These are phyloP conservation scores for Cucurbita pepo DNA, from an alignment of 306 rosid genomes.

Conservation along the genomic window DNA sequence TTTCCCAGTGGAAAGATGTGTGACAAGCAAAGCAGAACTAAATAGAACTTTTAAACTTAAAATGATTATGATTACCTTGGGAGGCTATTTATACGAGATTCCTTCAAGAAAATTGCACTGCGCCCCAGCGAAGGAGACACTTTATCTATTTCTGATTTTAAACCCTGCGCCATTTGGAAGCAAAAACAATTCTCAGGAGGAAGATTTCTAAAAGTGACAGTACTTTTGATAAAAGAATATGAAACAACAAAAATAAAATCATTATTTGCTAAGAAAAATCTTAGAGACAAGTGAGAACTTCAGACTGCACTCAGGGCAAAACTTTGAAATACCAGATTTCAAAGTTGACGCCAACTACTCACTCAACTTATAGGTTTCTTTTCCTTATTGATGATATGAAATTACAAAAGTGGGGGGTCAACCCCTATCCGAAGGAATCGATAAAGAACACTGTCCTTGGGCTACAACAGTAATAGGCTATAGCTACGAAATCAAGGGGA, in stretches of 20 bases:
- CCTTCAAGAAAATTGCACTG: constrained; percentile 75
- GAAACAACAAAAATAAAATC: background rate
- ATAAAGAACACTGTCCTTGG: background rate
- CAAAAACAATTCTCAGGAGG: background rate
- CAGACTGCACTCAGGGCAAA: background rate
- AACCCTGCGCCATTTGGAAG: constrained; percentile 36
- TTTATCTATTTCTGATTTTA: constrained; percentile 93
- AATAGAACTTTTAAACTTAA: background rate
- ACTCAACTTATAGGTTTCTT: background rate
- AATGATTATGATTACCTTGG: constrained; percentile 39
- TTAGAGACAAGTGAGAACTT: background rate
- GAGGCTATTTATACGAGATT: constrained; percentile 80
- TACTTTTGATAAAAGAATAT: too few species aligned
- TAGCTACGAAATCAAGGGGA: background rate
- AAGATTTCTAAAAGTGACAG: background rate
- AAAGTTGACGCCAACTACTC: background rate
- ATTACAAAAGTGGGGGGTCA: background rate
- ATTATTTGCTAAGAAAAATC: background rate
- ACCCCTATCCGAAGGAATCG: background rate
- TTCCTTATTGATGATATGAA: background rate
- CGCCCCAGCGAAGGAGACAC: constrained; percentile 81
- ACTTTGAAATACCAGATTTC: background rate
- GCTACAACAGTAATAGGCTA: background rate
- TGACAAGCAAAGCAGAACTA: background rate
- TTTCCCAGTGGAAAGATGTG: background rate